These are phyloP conservation scores for Arachis monticola DNA, from an alignment of 331 rosid species.

Conservation along the genomic window DNA sequence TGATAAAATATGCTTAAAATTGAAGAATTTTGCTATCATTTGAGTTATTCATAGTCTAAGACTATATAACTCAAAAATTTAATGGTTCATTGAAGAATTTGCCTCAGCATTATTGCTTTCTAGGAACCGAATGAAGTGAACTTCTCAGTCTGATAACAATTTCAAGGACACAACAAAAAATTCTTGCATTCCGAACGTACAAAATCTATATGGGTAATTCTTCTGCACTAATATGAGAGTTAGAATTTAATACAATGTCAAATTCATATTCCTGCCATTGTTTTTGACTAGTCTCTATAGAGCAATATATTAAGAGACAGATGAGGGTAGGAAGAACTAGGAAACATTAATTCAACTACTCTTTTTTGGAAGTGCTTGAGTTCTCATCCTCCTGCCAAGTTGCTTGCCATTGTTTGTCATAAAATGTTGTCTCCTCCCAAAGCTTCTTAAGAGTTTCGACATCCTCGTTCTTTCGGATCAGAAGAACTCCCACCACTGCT, in stretches of 20 bases:
- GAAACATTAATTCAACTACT: slow-evolving; percentile 47
- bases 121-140: background rate
- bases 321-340: slow-evolving; percentile 15
- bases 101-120: no score
- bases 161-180: slow-evolving; percentile 17
- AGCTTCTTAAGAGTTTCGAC: slow-evolving; percentile 76
- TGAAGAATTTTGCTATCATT: no score
- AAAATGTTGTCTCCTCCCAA: slow-evolving; percentile 83
- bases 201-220: slow-evolving; percentile 31
- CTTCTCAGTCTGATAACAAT: slow-evolving; percentile 7
- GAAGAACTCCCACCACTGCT: slow-evolving; percentile 86
- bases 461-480: slow-evolving; percentile 91
- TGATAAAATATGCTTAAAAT: no score
- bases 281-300: slow-evolving; percentile 33
- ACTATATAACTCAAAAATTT: no score
- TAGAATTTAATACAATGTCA: slow-evolving; percentile 31
- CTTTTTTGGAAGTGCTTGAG: slow-evolving; percentile 51
- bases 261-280: slow-evolving; percentile 39
- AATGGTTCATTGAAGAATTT: no score
- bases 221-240: slow-evolving; percentile 28
- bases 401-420: slow-evolving; percentile 99
- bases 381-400: slow-evolving; percentile 93
- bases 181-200: slow-evolving; percentile 10
- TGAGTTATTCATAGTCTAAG: no score
- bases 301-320: slow-evolving; percentile 28